A percentile compares a stretch with the other conserved stretches of the same genome.
phyloP scores from a whole-genome alignment of 148 eudicot genomes.

The Amaranthus cruentus region DNA sequence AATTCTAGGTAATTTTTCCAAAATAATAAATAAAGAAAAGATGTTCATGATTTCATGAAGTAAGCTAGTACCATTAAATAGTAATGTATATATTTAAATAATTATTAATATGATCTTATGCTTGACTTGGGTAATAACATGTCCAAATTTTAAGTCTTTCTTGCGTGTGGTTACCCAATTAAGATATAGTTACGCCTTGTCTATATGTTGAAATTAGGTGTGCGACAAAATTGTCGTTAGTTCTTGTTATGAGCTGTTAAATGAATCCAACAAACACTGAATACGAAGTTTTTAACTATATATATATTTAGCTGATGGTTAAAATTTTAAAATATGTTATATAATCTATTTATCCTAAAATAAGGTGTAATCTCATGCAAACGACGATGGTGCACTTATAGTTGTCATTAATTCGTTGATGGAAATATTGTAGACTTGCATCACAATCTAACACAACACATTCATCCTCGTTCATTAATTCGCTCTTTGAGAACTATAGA shows the following conservation, averaged over 20 bases:
- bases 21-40: conserved; percentile 3
- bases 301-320: background rate
- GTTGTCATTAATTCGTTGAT: no score
- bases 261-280: conserved; percentile 28
- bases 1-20: no score
- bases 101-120: background rate
- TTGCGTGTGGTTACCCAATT: conserved; percentile 5
- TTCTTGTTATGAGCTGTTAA: conserved; percentile 25
- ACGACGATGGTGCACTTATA: no score
- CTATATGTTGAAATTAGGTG: conserved; percentile 30
- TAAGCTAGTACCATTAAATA: background rate
- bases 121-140: conserved; percentile 17
- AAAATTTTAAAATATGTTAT: no score
- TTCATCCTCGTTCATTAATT: no score
- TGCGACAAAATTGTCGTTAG: conserved; percentile 18
- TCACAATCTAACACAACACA: no score
- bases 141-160: conserved; percentile 20
- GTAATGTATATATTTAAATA: background rate
- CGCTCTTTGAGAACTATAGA: no score
- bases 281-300: background rate
- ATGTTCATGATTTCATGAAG: background rate
- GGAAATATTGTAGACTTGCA: no score
- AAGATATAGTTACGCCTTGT: conserved; percentile 1
- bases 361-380: no score
- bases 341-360: no score